Percentiles rank a stretch among this genome's conserved stretches.
Conservation (phyloP, 225 moss, liverwort and hornwort species). For the Neckera pumila region DNA sequence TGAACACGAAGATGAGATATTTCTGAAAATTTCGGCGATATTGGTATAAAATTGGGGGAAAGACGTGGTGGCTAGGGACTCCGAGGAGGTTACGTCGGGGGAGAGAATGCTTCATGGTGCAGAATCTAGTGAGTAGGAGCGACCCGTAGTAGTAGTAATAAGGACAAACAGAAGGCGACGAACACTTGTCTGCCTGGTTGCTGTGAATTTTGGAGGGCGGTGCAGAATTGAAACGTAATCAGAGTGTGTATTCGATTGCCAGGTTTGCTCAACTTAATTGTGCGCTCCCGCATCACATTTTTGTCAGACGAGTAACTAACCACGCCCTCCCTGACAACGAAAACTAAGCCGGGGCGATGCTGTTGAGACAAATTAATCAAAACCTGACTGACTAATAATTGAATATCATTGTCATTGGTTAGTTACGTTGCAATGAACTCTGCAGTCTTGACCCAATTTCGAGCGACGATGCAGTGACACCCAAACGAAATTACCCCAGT, state of each 20-base stretch:
- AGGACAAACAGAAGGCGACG: neutral
- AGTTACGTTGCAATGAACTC: neutral
- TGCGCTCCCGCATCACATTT: neutral
- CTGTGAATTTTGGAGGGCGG: neutral
- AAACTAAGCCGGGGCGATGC: neutral
- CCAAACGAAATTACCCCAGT: neutral
- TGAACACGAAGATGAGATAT: neutral
- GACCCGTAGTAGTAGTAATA: neutral
- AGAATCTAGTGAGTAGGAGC: neutral
- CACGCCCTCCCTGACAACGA: neutral
- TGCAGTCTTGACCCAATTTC: neutral
- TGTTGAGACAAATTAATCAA: neutral
- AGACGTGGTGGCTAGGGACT: slow-evolving; percentile 4
- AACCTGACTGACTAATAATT: neutral
- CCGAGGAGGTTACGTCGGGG: neutral
- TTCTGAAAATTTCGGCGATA: neutral
- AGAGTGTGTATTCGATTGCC: neutral
- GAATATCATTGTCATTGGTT: neutral
- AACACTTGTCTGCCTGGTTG: neutral
- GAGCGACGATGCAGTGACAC: neutral
- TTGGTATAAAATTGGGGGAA: neutral
- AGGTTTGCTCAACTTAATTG: neutral
- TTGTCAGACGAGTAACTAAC: neutral
- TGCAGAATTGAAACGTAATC: neutral
- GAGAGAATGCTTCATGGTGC: neutral